phyloP scores from a whole-genome alignment of 306 rosid species.

The Cucumis melo region DNA sequence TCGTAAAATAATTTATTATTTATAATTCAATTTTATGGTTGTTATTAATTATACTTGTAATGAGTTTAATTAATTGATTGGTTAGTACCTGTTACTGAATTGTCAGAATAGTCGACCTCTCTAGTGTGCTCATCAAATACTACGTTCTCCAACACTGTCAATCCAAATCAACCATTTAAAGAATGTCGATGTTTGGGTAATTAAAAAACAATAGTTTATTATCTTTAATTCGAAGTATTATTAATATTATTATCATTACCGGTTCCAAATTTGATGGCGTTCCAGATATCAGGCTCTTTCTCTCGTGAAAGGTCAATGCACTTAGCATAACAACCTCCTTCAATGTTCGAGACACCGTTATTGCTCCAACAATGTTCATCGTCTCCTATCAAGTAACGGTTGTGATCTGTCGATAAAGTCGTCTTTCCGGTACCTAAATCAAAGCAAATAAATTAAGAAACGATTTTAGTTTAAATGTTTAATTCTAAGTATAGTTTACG shows the following conservation, averaged over 20 bases:
- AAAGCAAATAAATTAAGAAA: background rate
- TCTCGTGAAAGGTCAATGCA: constrained; percentile 36
- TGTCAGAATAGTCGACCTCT: constrained; percentile 68
- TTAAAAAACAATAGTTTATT: too few relatives aligned
- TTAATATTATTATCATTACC: constrained; percentile 19
- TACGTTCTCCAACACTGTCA: constrained; percentile 70
- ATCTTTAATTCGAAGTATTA: too few relatives aligned
- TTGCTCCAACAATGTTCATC: constrained; percentile 47
- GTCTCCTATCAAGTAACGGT: constrained; percentile 39
- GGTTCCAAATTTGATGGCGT: constrained; percentile 47
- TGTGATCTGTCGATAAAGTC: constrained; percentile 40
- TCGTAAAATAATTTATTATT: background rate
- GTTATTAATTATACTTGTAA: too few relatives aligned
- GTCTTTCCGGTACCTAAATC: constrained; percentile 30
- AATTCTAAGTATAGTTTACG: too few relatives aligned
- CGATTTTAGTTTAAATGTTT: too few relatives aligned
- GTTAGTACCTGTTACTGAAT: constrained; percentile 65
- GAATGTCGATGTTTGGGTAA: too few relatives aligned
- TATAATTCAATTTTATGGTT: too few relatives aligned
- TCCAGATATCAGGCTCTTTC: constrained; percentile 48
- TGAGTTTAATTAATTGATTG: too few relatives aligned
- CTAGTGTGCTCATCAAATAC: constrained; percentile 79
- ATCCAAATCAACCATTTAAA: background rate
- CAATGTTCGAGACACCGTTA: constrained; percentile 38
- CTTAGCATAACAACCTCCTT: constrained; percentile 53